phyloP scores from a whole-genome alignment of 1,284 basidiomycete species.

The Apiotrichum gracile region DNA sequence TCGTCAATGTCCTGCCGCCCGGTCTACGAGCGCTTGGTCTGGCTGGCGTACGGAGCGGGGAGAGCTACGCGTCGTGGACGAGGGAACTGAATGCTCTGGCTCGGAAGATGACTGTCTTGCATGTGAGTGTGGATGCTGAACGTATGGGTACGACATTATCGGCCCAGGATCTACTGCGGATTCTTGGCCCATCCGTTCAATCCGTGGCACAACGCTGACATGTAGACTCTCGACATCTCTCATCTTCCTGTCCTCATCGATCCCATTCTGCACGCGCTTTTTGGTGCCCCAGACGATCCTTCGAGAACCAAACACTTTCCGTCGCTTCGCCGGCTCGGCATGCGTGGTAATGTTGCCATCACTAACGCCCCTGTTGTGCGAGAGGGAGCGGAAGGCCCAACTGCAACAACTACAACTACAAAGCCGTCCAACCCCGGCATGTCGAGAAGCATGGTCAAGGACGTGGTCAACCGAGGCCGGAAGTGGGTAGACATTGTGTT shows the following conservation, averaged over 20 bases:
- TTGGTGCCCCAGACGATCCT: background rate
- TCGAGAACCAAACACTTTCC: slow-evolving; percentile 13
- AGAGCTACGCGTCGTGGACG: slow-evolving; percentile 12
- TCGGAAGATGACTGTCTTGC: slow-evolving; percentile 29
- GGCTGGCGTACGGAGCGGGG: slow-evolving; percentile 15
- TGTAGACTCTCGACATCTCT: slow-evolving; percentile 32
- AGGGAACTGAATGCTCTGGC: slow-evolving; percentile 19
- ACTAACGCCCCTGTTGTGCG: too few species aligned
- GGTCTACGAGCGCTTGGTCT: slow-evolving; percentile 27
- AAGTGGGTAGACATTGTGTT: background rate
- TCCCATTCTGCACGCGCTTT: background rate
- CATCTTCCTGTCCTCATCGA: slow-evolving; percentile 6
- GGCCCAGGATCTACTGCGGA: too few species aligned
- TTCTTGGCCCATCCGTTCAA: too few species aligned
- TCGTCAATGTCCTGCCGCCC: slow-evolving; percentile 21
- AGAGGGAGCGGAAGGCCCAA: too few species aligned
- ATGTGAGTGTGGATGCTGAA: slow-evolving; percentile 15
- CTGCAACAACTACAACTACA: too few species aligned
- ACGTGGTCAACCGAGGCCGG: background rate
- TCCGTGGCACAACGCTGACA: too few species aligned
- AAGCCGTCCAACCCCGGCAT: too few species aligned
- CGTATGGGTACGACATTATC: background rate
- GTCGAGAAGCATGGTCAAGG: background rate
- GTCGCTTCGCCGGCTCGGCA: slow-evolving; percentile 19
- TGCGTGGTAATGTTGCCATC: slow-evolving; percentile 9